These are phyloP conservation scores for Aspergillus fumigatus DNA, from an alignment of 2,329 filamentous ascomycete species.

Conservation along the genomic window DNA sequence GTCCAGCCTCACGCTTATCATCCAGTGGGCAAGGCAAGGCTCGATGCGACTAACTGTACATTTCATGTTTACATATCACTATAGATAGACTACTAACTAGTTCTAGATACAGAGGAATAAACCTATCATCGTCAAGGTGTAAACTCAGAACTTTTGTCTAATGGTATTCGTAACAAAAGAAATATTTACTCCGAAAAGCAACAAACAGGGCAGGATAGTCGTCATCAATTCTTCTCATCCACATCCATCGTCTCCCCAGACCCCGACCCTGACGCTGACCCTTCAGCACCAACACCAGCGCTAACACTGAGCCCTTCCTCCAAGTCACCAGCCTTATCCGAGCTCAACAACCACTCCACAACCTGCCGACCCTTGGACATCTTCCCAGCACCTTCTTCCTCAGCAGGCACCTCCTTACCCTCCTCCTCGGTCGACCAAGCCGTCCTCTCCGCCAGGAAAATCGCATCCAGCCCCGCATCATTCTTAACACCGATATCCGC, in stretches of 20 bases:
- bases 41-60: conserved; percentile 6
- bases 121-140: background rate
- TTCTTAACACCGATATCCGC: conserved; percentile 77
- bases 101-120: background rate
- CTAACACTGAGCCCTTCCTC: conserved; percentile 24
- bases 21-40: background rate
- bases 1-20: background rate
- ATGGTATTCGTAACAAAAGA: background rate
- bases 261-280: background rate
- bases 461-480: conserved; percentile 73
- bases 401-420: conserved; percentile 8
- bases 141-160: background rate
- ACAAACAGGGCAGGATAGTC: background rate
- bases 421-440: conserved; percentile 57
- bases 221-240: conserved; percentile 10
- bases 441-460: conserved; percentile 69
- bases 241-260: conserved; percentile 12
- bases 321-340: conserved; percentile 32
- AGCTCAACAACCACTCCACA: conserved; percentile 39
- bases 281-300: conserved; percentile 9
- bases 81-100: background rate
- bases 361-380: conserved; percentile 37
- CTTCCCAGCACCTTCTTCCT: conserved; percentile 12
- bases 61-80: background rate
- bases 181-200: background rate